Evolutionary conservation across 176 grass and related monocot species (phyloP).

Genomic region (Triticum dicoccoides): DNA sequence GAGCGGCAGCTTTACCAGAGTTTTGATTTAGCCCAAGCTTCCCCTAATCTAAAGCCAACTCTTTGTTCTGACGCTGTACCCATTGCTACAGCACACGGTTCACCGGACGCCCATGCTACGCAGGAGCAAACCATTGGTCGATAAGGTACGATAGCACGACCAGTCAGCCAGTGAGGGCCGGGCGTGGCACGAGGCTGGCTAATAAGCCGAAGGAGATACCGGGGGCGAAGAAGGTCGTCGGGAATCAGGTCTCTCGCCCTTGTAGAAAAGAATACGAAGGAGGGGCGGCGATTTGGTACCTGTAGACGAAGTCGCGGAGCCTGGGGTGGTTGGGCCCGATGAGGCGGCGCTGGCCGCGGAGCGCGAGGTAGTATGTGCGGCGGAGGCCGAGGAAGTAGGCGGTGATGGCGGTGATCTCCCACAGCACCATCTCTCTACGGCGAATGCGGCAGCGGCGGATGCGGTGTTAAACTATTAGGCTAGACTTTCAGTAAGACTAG

Average conservation of each 20-base stretch:
- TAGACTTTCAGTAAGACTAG: too few species aligned
- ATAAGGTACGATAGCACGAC: background rate
- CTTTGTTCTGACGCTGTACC: background rate
- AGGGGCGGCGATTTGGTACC: constrained; percentile 14
- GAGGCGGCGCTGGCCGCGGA: constrained; percentile 81
- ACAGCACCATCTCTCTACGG: constrained; percentile 65
- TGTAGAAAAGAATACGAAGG: background rate
- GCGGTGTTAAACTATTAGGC: too few species aligned
- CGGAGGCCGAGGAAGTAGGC: constrained; percentile 90
- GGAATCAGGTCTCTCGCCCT: background rate
- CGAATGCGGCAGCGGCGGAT: background rate
- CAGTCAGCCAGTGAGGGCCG: background rate
- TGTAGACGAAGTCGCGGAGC: constrained; percentile 65
- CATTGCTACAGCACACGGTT: background rate
- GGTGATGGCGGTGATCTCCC: constrained; percentile 92
- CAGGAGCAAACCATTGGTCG: background rate
- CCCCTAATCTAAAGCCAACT: background rate
- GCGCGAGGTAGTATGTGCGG: constrained; percentile 78
- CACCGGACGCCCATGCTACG: background rate
- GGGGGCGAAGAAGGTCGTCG: background rate
- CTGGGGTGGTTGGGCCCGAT: constrained; percentile 67
- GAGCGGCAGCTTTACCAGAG: background rate
- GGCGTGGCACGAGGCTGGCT: background rate
- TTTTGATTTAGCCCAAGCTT: background rate
- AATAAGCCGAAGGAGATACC: background rate